Conservation (phyloP, 352 stramenopile species). For the Globisporangium mamillatum region DNA sequence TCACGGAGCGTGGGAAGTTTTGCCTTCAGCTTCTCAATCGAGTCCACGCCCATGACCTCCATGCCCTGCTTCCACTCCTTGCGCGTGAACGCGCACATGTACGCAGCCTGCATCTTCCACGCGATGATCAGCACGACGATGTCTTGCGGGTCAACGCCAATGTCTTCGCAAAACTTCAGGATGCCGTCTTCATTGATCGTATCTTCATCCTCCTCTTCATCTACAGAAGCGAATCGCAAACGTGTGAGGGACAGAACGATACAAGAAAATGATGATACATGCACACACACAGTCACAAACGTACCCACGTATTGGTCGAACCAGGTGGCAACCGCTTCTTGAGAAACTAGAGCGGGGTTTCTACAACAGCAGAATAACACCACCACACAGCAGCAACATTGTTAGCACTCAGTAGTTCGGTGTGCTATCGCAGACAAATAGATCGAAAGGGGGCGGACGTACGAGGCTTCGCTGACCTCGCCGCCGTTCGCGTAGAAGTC, state of each 20-base stretch:
- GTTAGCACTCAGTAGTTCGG: not conserved
- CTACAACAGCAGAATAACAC: not conserved
- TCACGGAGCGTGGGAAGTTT: constrained; percentile 57
- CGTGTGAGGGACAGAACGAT: not conserved
- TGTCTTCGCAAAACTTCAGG: constrained; percentile 78
- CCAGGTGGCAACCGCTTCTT: constrained; percentile 49
- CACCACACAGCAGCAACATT: not conserved
- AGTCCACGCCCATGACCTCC: constrained; percentile 75
- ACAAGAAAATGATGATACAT: not conserved
- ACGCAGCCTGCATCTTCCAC: constrained; percentile 84
- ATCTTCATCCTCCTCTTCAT: constrained; percentile 59
- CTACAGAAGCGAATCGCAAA: constrained; percentile 7
- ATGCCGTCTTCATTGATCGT: constrained; percentile 73
- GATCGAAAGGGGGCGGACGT: constrained; percentile 15
- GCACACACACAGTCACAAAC: not conserved
- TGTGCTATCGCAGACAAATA: not conserved
- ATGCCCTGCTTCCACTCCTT: constrained; percentile 84
- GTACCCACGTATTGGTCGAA: constrained; percentile 67
- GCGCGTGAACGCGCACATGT: constrained; percentile 84
- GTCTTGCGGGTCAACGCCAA: constrained; percentile 73
- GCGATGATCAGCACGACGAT: constrained; percentile 80
- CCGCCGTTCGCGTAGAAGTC: constrained; percentile 74
- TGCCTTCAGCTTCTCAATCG: constrained; percentile 48
- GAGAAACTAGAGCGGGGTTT: not conserved
- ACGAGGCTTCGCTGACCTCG: constrained; percentile 21